phyloP scores from a whole-genome alignment of 805 yeast species.

The Lipomyces starkeyi region DNA sequence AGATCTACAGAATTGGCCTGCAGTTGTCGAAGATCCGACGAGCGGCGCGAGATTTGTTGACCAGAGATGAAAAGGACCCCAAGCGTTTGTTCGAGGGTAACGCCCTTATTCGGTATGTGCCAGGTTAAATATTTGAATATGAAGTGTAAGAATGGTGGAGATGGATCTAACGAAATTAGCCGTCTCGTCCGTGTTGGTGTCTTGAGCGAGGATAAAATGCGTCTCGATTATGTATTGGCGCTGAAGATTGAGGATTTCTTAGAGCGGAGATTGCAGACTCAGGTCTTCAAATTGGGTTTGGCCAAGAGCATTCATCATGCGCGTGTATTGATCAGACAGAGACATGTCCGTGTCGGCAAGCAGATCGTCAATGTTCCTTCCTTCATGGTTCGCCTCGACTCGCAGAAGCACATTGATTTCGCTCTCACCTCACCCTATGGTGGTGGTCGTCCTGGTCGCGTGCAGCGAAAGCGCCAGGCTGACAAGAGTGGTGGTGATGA shows the following conservation, averaged over 20 bases:
- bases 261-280: constrained; percentile 99
- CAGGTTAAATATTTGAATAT: neutral
- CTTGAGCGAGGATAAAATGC: constrained; percentile 98
- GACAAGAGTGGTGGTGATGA: constrained; percentile 70
- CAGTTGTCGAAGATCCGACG: constrained; percentile 99
- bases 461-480: constrained; percentile 81
- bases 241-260: constrained; percentile 98
- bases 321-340: constrained; percentile 96
- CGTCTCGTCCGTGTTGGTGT: constrained; percentile 99
- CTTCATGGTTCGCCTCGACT: constrained; percentile 99
- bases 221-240: constrained; percentile 99
- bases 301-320: constrained; percentile 99
- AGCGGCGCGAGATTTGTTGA: constrained; percentile 99
- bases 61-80: constrained; percentile 99
- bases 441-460: constrained; percentile 99
- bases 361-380: constrained; percentile 98
- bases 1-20: constrained; percentile 99
- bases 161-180: constrained; percentile 41
- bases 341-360: constrained; percentile 99
- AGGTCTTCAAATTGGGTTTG: constrained; percentile 99
- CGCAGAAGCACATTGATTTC: constrained; percentile 99
- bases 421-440: constrained; percentile 99
- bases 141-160: neutral
- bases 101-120: constrained; percentile 82
- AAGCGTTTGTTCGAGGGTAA: constrained; percentile 99